Percentiles rank a stretch among this genome's conserved stretches.
phyloP scores from a whole-genome alignment of 2,329 filamentous ascomycete species.

The Paradendryphiella salina region DNA sequence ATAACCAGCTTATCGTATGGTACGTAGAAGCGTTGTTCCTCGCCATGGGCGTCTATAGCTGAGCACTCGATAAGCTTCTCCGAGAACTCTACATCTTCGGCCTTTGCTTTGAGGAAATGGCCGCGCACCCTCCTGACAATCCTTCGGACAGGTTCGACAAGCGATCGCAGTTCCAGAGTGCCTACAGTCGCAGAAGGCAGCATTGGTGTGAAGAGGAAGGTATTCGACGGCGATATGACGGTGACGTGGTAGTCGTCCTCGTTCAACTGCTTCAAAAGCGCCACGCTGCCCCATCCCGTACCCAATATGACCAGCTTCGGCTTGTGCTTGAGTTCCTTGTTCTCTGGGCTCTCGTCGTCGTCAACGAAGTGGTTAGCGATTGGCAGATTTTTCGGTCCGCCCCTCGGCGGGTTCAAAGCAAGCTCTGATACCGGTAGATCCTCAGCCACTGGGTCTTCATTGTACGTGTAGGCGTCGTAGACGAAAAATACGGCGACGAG shows the following conservation, averaged over 20 bases:
- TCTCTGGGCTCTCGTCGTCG: slow-evolving; percentile 77
- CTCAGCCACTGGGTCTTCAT: slow-evolving; percentile 64
- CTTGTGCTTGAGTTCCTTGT: slow-evolving; percentile 76
- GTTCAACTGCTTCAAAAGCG: slow-evolving; percentile 84
- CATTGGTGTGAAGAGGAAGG: slow-evolving; percentile 98
- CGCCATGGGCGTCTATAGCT: slow-evolving; percentile 69
- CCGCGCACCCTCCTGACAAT: slow-evolving; percentile 78
- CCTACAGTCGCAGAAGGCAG: slow-evolving; percentile 95
- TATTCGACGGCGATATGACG: slow-evolving; percentile 90
- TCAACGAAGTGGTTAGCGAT: slow-evolving; percentile 87
- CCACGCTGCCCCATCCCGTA: slow-evolving; percentile 93
- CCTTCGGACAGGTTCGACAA: slow-evolving; percentile 89
- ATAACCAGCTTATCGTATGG: slow-evolving; percentile 97
- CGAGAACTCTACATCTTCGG: slow-evolving; percentile 88
- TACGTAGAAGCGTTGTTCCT: slow-evolving; percentile 83
- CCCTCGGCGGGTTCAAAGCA: slow-evolving; percentile 76
- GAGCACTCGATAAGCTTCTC: slow-evolving; percentile 87
- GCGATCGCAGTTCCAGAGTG: slow-evolving; percentile 83
- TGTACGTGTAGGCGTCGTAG: slow-evolving; percentile 92
- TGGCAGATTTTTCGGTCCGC: slow-evolving; percentile 92
- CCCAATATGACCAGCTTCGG: slow-evolving; percentile 90
- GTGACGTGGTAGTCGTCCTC: slow-evolving; percentile 95
- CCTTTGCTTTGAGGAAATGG: slow-evolving; percentile 85
- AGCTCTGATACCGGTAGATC: slow-evolving; percentile 85
- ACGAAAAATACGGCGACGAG: slow-evolving; percentile 83